Base-by-base conservation (phyloP, 192 early-diverging fungal species). In the Thamnidium elegans region DNA sequence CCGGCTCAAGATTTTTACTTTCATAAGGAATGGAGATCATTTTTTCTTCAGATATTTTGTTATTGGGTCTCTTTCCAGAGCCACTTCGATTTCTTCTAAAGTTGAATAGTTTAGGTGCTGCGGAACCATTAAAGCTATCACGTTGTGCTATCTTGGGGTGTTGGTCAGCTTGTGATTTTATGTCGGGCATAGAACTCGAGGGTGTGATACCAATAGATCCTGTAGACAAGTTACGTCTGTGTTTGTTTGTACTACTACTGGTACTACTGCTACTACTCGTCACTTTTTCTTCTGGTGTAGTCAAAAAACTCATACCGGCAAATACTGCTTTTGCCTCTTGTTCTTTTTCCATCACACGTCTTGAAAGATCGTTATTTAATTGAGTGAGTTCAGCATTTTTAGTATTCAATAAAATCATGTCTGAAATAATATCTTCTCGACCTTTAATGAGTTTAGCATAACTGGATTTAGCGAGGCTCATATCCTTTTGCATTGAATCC, bases 321-420 rank as follows among this genome's bases (percentile, higher is more conserved):
- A 76, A 68, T 10, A 71, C 62, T 0, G 74, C 74, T n/a, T 66
- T 58, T 11, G 74, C 69, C 31, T 76, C 74, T 23, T 70, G 69
- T 65, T 76, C 74, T 17, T 69, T 62, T 55, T 76, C 74, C 5
- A 63, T 76, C 10, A 76, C 70, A n/a, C 69, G 69, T 44, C 77
- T 70, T 17, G 76, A 77, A 30, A 85, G 66, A 52, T 85, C 84
- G 62, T 83, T 85, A 62, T 85, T 85, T 45, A 85, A 70, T 14
- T 69, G 73, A 2, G 78, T 73, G 3, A 85, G 53, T 52, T 85
- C 79, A 0, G 81, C 76, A 44, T 81, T 85, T 47, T 81, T 78
- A 9, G 73, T 76, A 46, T 80, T 85, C 13, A 85, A 50, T 19
- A 75, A 70, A 32, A 75, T 70, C 66, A 74, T 79, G 26, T 85